Percentiles rank a stretch among this genome's conserved stretches.
phyloP scores from a whole-genome alignment of 2,329 filamentous ascomycete genomes.

The Diaporthe longicolla region DNA sequence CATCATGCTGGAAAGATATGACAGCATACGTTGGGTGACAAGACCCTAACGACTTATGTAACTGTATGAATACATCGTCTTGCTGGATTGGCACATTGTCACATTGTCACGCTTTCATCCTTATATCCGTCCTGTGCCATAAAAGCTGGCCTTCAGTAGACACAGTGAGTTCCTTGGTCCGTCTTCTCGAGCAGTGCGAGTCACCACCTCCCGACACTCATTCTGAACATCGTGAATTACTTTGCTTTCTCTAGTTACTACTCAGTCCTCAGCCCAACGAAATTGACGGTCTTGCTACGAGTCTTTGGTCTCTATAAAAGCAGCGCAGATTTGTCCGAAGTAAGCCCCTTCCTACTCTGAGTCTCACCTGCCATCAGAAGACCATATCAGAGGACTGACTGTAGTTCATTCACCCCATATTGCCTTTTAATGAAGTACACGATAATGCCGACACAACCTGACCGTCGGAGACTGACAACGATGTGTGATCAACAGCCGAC shows the following conservation, averaged over 20 bases:
- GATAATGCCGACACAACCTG: neutral
- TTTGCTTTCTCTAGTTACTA: neutral
- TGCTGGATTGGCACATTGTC: slow-evolving; percentile 13
- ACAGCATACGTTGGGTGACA: slow-evolving; percentile 15
- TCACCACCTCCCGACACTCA: neutral
- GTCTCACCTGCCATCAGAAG: neutral
- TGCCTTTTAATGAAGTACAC: neutral
- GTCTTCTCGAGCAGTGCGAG: neutral
- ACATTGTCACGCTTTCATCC: neutral
- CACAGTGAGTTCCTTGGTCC: neutral
- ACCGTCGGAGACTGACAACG: neutral
- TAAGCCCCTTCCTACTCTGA: neutral
- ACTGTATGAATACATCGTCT: slow-evolving; percentile 41
- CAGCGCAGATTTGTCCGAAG: neutral
- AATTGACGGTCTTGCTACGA: neutral
- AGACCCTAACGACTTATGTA: slow-evolving; percentile 40
- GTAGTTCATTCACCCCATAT: neutral
- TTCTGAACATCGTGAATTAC: neutral
- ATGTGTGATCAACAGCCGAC: neutral
- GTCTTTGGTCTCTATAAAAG: slow-evolving; percentile 15
- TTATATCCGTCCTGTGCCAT: neutral
- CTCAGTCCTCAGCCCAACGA: neutral
- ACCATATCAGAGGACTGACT: neutral
- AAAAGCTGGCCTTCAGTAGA: neutral
- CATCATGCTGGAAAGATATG: slow-evolving; percentile 32